Base-by-base conservation (phyloP, 768 basidiomycete genomes). In the Panus rudis region DNA sequence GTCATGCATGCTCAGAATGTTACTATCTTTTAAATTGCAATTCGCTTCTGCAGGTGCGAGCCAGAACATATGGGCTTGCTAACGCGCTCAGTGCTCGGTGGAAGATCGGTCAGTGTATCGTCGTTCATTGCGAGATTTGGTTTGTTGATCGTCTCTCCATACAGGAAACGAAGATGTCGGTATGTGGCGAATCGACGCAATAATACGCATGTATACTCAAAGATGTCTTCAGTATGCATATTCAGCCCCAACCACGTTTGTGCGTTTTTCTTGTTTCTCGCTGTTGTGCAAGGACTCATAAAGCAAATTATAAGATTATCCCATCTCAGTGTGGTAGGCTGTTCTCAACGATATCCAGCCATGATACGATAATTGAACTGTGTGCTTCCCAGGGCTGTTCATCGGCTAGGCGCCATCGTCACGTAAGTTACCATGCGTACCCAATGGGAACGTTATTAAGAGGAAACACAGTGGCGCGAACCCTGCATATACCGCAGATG, bases 141-240 rank as follows among this genome's bases (percentile, higher is more conserved):
- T 22, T 17, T 6, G 11, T n/a, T 16, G 26, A 14, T 22, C 34
- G 24, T 19, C n/a, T n/a, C n/a, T n/a, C n/a, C n/a, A n/a, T 40
- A 4, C 43, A 76, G 76, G 60, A 13, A 68, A 76, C 34, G 53
- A 71, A 39, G 73, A 76, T 44, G 71, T 75, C 37, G 76, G 77
- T 78, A 58, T 25, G 73, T 57, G 11, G 3, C 22, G 7, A n/a
- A n/a, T n/a, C n/a, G n/a, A 7, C 25, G 37, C 35, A 23, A 24
- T 14, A 24, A n/a, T n/a, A n/a, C n/a, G n/a, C n/a, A n/a, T n/a
- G n/a, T n/a, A n/a, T n/a, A n/a, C n/a, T n/a, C n/a, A n/a, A n/a
- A n/a, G n/a, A n/a, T n/a, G n/a, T n/a, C n/a, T n/a, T n/a, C 49
- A 84, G 83, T 82, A 8, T 64, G 82, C 43, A 58, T 85, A 25